Evolutionary conservation across 2,329 filamentous ascomycete species (phyloP), one percentile per base, ranked within the genome.

Genomic region (Nigrograna mackinnonii): DNA sequence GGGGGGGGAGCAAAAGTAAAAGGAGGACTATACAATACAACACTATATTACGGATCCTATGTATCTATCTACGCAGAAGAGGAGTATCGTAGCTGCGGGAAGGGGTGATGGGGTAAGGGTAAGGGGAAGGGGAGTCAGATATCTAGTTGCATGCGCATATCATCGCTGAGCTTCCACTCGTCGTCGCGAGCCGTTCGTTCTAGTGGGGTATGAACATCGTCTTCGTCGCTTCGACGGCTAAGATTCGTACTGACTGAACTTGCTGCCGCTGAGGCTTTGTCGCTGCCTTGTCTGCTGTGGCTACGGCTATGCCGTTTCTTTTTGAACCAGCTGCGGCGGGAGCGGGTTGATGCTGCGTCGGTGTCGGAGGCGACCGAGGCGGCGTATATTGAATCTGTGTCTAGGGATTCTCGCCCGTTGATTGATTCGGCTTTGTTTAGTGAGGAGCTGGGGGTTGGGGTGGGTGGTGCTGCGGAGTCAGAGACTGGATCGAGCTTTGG

Each of bases 81-180:
- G n/a, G n/a, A n/a, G n/a, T n/a, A n/a, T n/a, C n/a, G n/a, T n/a
- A n/a, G n/a, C n/a, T n/a, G n/a, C n/a, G n/a, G n/a, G n/a, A n/a
- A n/a, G n/a, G n/a, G n/a, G n/a, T n/a, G n/a, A n/a, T n/a, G n/a
- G n/a, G n/a, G n/a, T n/a, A n/a, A n/a, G n/a, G n/a, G n/a, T n/a
- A n/a, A n/a, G n/a, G n/a, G n/a, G n/a, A n/a, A n/a, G n/a, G n/a
- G n/a, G 11, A 16, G 31, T 74, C 64, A 92, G 3, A 66, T 54
- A 67, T 92, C 89, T 53, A 95, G 72, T 22, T 84, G 86, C 87
- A 95, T 94, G 58, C 86, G 79, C 18, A 87, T 83, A 60, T 95
- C 90, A 63, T 96, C 91, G 1, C 88, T 87, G 37, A 95, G 79
- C 0, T 89, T 88, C 84, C 90, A 91, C 57, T 82, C 80, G 45